phyloP scores from a whole-genome alignment of 73 alveolate species.

The Urostyla sp. region DNA sequence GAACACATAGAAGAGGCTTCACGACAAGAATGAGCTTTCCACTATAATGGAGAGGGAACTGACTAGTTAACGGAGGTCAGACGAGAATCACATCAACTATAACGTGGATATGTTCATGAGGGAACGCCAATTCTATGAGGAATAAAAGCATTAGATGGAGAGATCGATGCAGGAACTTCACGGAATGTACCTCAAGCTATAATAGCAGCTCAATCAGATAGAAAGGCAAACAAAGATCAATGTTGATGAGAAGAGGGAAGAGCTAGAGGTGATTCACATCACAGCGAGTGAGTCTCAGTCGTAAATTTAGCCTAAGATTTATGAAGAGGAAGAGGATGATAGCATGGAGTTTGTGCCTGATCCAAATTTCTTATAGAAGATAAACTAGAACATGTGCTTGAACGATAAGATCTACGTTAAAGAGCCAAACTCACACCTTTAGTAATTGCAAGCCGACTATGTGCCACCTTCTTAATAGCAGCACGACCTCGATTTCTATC shows the following conservation, averaged over 20 bases:
- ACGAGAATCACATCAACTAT: no score
- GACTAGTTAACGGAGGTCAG: constrained; percentile 20
- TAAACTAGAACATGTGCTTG: constrained; percentile 31
- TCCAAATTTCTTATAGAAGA: constrained; percentile 46
- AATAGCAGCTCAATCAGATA: no score
- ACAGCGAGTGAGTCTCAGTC: constrained; percentile 12
- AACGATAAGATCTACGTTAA: constrained; percentile 40
- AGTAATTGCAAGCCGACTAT: background rate
- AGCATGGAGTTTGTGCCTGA: constrained; percentile 54
- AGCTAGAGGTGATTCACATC: constrained; percentile 14
- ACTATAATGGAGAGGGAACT: constrained; percentile 39
- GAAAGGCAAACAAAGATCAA: no score
- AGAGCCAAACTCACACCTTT: background rate
- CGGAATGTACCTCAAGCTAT: no score
- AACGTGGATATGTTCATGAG: no score
- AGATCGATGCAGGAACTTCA: no score
- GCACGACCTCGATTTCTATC: background rate
- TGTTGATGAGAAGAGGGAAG: no score
- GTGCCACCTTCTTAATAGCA: background rate
- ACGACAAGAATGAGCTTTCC: constrained; percentile 24
- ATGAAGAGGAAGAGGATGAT: background rate
- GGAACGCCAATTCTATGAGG: no score
- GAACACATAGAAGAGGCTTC: background rate
- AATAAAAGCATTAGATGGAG: no score
- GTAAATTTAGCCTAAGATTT: background rate